A percentile compares a stretch with the other conserved stretches of the same genome.
phyloP scores from a whole-genome alignment of 805 yeast species.

The Crinitomyces ghanaensis region DNA sequence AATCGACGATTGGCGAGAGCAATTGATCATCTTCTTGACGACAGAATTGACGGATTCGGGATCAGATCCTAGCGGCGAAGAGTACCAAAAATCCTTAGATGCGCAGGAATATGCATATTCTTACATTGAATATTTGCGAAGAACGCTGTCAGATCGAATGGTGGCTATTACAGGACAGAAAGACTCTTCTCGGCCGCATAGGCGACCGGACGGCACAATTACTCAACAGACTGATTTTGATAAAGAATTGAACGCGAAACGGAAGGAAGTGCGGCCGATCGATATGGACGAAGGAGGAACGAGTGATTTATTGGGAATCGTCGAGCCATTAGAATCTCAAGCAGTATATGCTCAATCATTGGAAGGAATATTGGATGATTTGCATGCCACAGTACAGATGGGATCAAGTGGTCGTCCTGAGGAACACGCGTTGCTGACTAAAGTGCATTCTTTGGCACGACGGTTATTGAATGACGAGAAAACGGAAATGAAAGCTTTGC shows the following conservation, averaged over 20 bases:
- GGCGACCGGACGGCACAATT: constrained; percentile 16
- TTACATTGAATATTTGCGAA: constrained; percentile 25
- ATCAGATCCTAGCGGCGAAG: constrained; percentile 54
- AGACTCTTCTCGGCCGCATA: too few relatives aligned
- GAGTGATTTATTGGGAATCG: too few relatives aligned
- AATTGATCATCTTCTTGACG: constrained; percentile 33
- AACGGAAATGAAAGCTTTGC: constrained; percentile 8
- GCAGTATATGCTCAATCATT: constrained; percentile 5
- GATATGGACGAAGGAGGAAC: constrained; percentile 7
- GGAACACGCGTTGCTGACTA: constrained; percentile 4
- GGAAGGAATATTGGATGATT: constrained; percentile 3
- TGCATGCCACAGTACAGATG: constrained; percentile 1
- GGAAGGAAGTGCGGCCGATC: constrained; percentile 14
- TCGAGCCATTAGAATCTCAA: too few relatives aligned
- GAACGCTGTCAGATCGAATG: constrained; percentile 30
- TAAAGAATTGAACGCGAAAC: constrained; percentile 13
- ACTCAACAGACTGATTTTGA: constrained; percentile 18
- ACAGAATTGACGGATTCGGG: constrained; percentile 43
- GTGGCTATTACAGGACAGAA: constrained; percentile 31
- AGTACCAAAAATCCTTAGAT: constrained; percentile 61
- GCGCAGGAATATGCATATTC: constrained; percentile 55
- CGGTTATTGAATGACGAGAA: constrained; percentile 3
- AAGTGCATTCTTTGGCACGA: neutral
- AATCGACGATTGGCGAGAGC: constrained; percentile 41
- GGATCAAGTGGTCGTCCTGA: too few relatives aligned